Percentiles rank a stretch among this genome's conserved stretches.
Conservation (phyloP, 495 filamentous ascomycete genomes). For the Schizothecium vesticola region DNA sequence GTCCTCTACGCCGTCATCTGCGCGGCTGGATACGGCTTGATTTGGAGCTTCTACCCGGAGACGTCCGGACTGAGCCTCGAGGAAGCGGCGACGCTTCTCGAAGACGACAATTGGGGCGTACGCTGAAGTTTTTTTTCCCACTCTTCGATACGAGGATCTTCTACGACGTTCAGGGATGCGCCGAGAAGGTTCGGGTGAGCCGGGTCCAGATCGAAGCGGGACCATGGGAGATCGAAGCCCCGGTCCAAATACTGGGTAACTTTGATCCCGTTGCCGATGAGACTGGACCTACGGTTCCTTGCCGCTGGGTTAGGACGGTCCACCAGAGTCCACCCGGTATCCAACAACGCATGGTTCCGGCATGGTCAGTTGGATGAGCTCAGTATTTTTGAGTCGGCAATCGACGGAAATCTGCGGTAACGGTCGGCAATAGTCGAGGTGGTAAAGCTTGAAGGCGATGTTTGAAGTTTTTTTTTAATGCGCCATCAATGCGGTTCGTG, state of each 20-base stretch:
- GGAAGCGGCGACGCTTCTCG: constrained; percentile 69
- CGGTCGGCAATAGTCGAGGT: background rate
- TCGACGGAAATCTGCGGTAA: constrained; percentile 6
- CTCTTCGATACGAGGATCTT: background rate
- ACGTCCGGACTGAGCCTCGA: constrained; percentile 76
- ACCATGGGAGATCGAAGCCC: background rate
- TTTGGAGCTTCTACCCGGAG: constrained; percentile 77
- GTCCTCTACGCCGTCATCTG: constrained; percentile 68
- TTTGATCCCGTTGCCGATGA: background rate
- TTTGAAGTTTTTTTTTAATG: background rate
- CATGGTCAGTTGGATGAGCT: background rate
- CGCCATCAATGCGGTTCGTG: background rate
- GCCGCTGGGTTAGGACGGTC: background rate
- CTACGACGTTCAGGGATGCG: background rate
- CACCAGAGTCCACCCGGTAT: background rate
- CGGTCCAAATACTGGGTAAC: background rate
- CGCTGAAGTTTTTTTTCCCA: constrained; percentile 22
- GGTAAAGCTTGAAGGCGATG: background rate
- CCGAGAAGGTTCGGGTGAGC: background rate
- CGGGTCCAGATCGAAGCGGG: background rate
- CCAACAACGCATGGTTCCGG: background rate
- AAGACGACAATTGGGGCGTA: constrained; percentile 67
- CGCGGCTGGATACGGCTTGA: constrained; percentile 55
- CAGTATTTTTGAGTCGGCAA: background rate
- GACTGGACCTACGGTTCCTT: background rate